Percentiles rank a stretch among this genome's conserved stretches.
phyloP scores from a whole-genome alignment of 2,329 filamentous ascomycete species.

The Exophiala alcalophila region DNA sequence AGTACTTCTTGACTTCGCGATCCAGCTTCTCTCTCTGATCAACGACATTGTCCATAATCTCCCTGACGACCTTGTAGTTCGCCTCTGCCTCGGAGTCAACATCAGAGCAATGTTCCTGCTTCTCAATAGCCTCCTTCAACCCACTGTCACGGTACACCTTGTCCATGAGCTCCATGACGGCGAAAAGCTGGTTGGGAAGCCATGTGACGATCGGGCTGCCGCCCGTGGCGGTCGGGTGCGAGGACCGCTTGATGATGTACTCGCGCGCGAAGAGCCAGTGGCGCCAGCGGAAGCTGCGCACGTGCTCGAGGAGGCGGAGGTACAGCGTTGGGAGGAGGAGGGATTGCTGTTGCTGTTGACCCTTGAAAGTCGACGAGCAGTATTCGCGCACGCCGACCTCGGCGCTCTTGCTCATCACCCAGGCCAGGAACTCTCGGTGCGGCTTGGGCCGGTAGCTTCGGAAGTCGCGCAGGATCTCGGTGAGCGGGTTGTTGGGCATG shows the following conservation, averaged over 20 bases:
- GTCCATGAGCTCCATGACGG: constrained; percentile 51
- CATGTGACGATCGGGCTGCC: constrained; percentile 51
- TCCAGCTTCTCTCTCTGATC: constrained; percentile 39
- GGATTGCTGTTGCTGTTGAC: constrained; percentile 35
- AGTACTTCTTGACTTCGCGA: constrained; percentile 47
- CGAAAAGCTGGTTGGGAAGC: constrained; percentile 49
- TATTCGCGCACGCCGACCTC: constrained; percentile 44
- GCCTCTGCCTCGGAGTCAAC: not conserved
- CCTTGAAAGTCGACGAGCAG: constrained; percentile 7
- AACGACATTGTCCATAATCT: constrained; percentile 37
- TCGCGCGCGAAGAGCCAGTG: constrained; percentile 50
- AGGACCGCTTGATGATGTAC: constrained; percentile 47
- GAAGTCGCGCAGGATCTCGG: constrained; percentile 84
- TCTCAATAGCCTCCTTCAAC: constrained; percentile 14
- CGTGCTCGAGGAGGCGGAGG: constrained; percentile 46
- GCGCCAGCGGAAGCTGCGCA: constrained; percentile 50
- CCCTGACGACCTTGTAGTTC: constrained; percentile 30
- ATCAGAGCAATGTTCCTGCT: not conserved
- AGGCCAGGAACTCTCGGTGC: constrained; percentile 78
- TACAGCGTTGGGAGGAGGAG: constrained; percentile 41
- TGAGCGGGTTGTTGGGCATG: constrained; percentile 87
- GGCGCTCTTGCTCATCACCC: constrained; percentile 58
- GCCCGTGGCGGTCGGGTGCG: constrained; percentile 48
- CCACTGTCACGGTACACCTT: constrained; percentile 39
- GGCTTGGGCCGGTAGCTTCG: constrained; percentile 83